Evolutionary conservation across 192 early-diverging fungal species (phyloP).

Genomic region (Entomortierella beljakovae): DNA sequence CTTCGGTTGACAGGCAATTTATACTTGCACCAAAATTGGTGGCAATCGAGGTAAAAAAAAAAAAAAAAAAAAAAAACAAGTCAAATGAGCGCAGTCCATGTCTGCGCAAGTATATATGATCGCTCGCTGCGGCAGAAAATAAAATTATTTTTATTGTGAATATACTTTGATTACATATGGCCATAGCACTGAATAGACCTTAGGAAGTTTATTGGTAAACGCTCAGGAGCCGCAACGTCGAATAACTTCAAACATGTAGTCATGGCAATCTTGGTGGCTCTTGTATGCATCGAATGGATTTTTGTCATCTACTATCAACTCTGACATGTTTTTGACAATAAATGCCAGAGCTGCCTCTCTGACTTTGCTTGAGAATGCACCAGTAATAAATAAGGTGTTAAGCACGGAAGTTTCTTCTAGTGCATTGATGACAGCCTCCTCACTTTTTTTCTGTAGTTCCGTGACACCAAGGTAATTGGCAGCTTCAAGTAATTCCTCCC

Average conservation of each 20-base stretch:
- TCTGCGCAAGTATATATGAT: no score
- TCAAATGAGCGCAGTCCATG: no score
- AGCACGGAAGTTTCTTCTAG: slow-evolving; percentile 2
- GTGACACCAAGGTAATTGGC: slow-evolving; percentile 8
- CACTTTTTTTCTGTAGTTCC: neutral
- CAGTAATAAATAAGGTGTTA: neutral
- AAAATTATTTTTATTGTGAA: no score
- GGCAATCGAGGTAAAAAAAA: no score
- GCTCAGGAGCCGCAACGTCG: no score
- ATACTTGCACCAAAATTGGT: no score
- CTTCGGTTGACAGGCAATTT: no score
- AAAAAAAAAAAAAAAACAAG: no score
- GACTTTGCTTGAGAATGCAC: neutral
- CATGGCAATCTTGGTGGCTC: slow-evolving; percentile 13
- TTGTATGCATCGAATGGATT: slow-evolving; percentile 16
- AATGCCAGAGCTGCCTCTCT: slow-evolving; percentile 9
- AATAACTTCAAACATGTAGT: slow-evolving; percentile 16
- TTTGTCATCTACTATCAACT: neutral
- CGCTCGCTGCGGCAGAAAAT: no score
- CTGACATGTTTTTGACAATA: slow-evolving; percentile 4
- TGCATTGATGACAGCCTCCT: neutral
- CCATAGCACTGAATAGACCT: no score
- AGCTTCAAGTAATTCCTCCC: slow-evolving; percentile 7
- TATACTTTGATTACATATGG: no score
- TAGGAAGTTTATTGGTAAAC: no score